Conservation (phyloP, 495 filamentous ascomycete species). For the Cladorrhinum samala region DNA sequence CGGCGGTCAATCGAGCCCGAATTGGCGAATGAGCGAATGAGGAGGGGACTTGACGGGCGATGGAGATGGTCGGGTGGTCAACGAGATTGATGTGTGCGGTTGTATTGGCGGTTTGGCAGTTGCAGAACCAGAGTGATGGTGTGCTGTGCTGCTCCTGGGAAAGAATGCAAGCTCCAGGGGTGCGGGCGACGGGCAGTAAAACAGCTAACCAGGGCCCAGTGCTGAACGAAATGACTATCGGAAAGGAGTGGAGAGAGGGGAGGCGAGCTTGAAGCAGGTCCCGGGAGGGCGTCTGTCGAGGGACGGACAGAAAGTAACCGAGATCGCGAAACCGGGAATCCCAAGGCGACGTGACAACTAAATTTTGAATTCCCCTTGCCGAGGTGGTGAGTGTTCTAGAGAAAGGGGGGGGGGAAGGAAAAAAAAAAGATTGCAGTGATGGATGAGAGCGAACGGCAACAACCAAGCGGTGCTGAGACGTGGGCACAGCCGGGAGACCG, state of each 20-base stretch:
- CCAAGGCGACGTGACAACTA: not conserved
- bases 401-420: not conserved
- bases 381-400: not conserved
- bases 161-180: slow-evolving; percentile 33
- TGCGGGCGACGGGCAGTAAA: slow-evolving; percentile 28
- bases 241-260: slow-evolving; percentile 26
- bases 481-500: slow-evolving; percentile 15
- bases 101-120: slow-evolving; percentile 20
- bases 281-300: slow-evolving; percentile 4
- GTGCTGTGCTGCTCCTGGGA: slow-evolving; percentile 12
- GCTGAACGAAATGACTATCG: slow-evolving; percentile 33
- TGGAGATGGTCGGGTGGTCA: slow-evolving; percentile 19
- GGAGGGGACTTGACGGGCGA: slow-evolving; percentile 11
- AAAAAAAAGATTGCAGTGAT: too few species aligned
- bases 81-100: slow-evolving; percentile 18
- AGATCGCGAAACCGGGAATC: slow-evolving; percentile 5
- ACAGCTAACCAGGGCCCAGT: slow-evolving; percentile 28
- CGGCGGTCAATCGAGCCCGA: slow-evolving; percentile 14
- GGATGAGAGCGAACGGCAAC: slow-evolving; percentile 8
- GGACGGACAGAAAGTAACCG: slow-evolving; percentile 10
- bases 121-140: slow-evolving; percentile 11
- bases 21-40: slow-evolving; percentile 16
- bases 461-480: not conserved
- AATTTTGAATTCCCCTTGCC: slow-evolving; percentile 1
- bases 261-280: slow-evolving; percentile 15